Evolutionary conservation across 1,284 basidiomycete species (phyloP).

Genomic region (Pseudozyma tsukubaensis): DNA sequence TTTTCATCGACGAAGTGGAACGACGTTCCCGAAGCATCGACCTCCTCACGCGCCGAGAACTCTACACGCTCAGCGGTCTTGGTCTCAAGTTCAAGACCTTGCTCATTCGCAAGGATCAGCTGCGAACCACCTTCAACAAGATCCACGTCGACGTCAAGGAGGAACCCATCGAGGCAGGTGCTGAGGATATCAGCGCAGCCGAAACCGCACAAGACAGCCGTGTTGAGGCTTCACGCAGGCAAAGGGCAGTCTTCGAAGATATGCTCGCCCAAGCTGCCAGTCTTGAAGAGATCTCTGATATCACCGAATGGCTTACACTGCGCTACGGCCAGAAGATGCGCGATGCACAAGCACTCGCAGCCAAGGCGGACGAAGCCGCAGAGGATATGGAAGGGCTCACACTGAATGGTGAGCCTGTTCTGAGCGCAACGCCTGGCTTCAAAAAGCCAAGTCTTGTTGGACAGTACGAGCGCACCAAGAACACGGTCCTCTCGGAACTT

Average conservation of each 20-base stretch:
- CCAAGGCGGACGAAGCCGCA: slow-evolving; percentile 76
- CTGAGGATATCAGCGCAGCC: slow-evolving; percentile 74
- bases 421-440: slow-evolving; percentile 71
- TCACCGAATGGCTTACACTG: slow-evolving; percentile 89
- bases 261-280: slow-evolving; percentile 70
- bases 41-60: slow-evolving; percentile 60
- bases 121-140: slow-evolving; percentile 57
- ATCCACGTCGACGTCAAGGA: slow-evolving; percentile 72
- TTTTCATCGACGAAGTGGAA: slow-evolving; percentile 66
- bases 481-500: slow-evolving; percentile 79
- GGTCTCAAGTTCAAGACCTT: slow-evolving; percentile 66
- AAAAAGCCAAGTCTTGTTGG: slow-evolving; percentile 88
- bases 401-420: slow-evolving; percentile 31
- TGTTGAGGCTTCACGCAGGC: slow-evolving; percentile 18
- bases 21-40: slow-evolving; percentile 42
- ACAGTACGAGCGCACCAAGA: slow-evolving; percentile 85
- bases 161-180: slow-evolving; percentile 74
- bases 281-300: slow-evolving; percentile 90
- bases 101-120: slow-evolving; percentile 59
- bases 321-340: slow-evolving; percentile 74
- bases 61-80: slow-evolving; percentile 77
- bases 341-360: slow-evolving; percentile 72
- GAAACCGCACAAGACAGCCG: slow-evolving; percentile 10
- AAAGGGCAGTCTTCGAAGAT: slow-evolving; percentile 48
- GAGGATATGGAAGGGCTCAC: slow-evolving; percentile 69